Conservation (phyloP, 2,329 filamentous ascomycete species). For the Diaporthe nobilis region DNA sequence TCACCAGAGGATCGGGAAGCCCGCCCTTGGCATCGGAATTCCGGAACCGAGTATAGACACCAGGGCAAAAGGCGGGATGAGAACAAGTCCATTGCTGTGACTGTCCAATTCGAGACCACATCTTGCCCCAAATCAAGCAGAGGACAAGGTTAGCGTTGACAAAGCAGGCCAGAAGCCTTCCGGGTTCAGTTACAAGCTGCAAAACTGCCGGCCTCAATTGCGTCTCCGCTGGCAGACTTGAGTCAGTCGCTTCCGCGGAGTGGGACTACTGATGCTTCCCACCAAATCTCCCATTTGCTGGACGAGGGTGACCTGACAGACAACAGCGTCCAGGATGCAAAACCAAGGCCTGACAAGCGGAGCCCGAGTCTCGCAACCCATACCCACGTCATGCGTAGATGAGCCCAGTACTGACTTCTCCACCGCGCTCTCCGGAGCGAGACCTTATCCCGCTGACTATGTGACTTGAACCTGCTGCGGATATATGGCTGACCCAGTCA, state of each 20-base stretch:
- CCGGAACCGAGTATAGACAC: background rate
- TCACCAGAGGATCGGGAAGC: constrained; percentile 6
- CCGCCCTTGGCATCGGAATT: constrained; percentile 3
- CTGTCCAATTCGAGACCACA: background rate
- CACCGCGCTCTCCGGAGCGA: background rate
- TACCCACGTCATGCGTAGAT: constrained; percentile 12
- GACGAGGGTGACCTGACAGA: background rate
- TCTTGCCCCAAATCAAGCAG: background rate
- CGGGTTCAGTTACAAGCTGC: background rate
- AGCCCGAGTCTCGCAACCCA: background rate
- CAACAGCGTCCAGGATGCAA: background rate
- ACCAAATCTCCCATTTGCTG: constrained; percentile 9
- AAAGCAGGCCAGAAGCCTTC: background rate
- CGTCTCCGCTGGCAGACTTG: constrained; percentile 1
- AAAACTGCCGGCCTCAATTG: background rate
- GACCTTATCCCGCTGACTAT: background rate
- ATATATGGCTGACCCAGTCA: constrained; percentile 19
- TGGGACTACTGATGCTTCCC: constrained; percentile 5
- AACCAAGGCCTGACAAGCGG: constrained; percentile 17
- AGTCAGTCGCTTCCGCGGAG: constrained; percentile 11
- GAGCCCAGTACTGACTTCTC: constrained; percentile 3
- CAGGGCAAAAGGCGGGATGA: background rate
- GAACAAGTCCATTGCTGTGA: background rate
- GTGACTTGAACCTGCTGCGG: constrained; percentile 5
- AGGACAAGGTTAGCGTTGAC: background rate